These are phyloP conservation scores for Rehmannia glutinosa DNA, from an alignment of 257 asterid species.

Conservation along the genomic window DNA sequence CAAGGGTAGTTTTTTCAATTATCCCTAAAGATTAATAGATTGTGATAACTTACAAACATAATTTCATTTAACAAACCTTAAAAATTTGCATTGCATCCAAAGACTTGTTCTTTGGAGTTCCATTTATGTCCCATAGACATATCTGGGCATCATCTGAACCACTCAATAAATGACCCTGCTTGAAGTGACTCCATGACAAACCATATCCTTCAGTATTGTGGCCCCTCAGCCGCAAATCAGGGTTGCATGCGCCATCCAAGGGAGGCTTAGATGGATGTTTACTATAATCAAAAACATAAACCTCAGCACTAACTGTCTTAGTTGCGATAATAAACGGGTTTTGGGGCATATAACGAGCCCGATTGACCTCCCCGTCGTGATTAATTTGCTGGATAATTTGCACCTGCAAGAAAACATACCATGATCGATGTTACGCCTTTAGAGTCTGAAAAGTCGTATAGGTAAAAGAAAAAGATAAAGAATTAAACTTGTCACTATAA, in stretches of 20 bases:
- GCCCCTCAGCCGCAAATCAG: conserved; percentile 91
- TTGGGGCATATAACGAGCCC: conserved; percentile 98
- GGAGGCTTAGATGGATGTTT: conserved; percentile 98
- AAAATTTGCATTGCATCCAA: conserved; percentile 88
- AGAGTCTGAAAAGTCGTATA: not conserved
- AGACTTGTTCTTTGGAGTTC: conserved; percentile 74
- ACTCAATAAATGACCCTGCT: conserved; percentile 84
- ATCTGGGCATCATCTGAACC: conserved; percentile 97
- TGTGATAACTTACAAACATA: not conserved
- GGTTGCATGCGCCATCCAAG: conserved; percentile 82
- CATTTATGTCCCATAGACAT: conserved; percentile 91
- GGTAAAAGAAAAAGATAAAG: not conserved
- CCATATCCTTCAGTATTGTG: conserved; percentile 95
- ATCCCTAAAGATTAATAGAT: too few species aligned
- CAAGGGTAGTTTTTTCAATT: too few species aligned
- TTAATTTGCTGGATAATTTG: conserved; percentile 95
- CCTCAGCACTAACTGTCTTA: conserved; percentile 90
- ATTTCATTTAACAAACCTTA: conserved; percentile 46
- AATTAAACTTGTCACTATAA: not conserved
- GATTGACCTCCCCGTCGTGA: conserved; percentile 96
- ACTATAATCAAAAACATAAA: conserved; percentile 86
- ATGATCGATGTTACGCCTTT: not conserved
- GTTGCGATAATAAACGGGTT: conserved; percentile 80
- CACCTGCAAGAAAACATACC: conserved; percentile 46
- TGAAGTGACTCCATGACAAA: conserved; percentile 88